phyloP scores from a whole-genome alignment of 768 basidiomycete species.

The Kwoniella mangroviensis region DNA sequence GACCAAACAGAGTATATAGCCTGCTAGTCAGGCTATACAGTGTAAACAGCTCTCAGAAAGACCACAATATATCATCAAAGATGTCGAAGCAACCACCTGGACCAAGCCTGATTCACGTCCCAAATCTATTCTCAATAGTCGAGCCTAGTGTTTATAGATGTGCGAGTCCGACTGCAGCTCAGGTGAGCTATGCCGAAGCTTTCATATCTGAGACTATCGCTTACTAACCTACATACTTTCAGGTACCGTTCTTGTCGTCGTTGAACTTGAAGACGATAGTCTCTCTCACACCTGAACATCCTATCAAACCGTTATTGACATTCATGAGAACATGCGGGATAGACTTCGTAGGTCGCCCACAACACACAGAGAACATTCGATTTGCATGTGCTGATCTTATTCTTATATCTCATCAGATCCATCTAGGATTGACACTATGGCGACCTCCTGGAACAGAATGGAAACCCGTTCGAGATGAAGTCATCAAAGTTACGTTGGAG shows the following conservation, averaged over 20 bases:
- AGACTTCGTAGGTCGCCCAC: constrained; percentile 51
- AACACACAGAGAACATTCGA: neutral
- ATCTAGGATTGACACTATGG: constrained; percentile 49
- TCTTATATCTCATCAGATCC: constrained; percentile 30
- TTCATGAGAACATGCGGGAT: constrained; percentile 35
- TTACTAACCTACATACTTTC: neutral
- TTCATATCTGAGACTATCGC: too few relatives aligned
- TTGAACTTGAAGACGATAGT: constrained; percentile 49
- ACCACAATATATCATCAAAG: too few relatives aligned
- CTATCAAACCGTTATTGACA: constrained; percentile 45
- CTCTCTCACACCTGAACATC: constrained; percentile 53
- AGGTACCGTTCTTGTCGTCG: constrained; percentile 50
- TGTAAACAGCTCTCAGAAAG: neutral
- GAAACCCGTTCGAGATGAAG: constrained; percentile 54
- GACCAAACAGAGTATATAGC: constrained; percentile 5
- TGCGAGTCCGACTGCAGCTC: constrained; percentile 46
- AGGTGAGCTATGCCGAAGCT: constrained; percentile 33
- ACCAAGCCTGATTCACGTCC: constrained; percentile 46
- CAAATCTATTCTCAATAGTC: constrained; percentile 48
- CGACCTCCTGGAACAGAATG: constrained; percentile 41
- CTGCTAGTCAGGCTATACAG: constrained; percentile 2
- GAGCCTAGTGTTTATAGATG: constrained; percentile 52
- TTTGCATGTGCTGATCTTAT: too few relatives aligned
- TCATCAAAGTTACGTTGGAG: constrained; percentile 52
- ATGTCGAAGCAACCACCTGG: constrained; percentile 27